phyloP scores from a whole-genome alignment of 2,329 filamentous ascomycete genomes.

The Neofusicoccum cordaticola region DNA sequence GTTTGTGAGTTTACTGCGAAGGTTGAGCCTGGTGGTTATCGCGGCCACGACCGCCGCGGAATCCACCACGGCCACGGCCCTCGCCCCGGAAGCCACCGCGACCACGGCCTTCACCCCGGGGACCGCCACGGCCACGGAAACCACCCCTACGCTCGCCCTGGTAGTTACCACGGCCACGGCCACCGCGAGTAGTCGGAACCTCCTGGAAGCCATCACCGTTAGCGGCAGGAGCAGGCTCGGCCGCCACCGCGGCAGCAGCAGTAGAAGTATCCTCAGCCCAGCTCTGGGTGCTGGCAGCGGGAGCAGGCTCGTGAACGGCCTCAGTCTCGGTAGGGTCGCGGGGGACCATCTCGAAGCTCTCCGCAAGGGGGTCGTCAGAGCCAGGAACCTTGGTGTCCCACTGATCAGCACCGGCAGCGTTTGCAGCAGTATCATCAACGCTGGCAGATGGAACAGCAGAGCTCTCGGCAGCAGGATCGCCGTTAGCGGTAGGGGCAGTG shows the following conservation, averaged over 20 bases:
- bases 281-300: conserved; percentile 65
- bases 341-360: conserved; percentile 74
- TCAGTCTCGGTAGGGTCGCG: conserved; percentile 74
- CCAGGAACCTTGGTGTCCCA: conserved; percentile 59
- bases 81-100: conserved; percentile 35
- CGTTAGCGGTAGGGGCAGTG: conserved; percentile 30
- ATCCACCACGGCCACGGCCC: conserved; percentile 42
- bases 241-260: conserved; percentile 25
- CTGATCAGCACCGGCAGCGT: conserved; percentile 60
- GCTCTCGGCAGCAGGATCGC: conserved; percentile 26
- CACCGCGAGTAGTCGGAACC: conserved; percentile 50
- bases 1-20: neutral
- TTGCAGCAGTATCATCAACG: conserved; percentile 43
- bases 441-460: conserved; percentile 36
- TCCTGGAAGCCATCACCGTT: conserved; percentile 68
- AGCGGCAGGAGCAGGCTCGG: conserved; percentile 22
- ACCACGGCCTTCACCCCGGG: conserved; percentile 40
- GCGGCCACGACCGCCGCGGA: conserved; percentile 43
- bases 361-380: conserved; percentile 52
- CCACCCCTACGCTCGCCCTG: conserved; percentile 50
- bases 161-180: conserved; percentile 49
- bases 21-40: conserved; percentile 14
- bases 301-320: conserved; percentile 51
- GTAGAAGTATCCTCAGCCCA: conserved; percentile 74
- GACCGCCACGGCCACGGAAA: conserved; percentile 51